Base-by-base conservation (phyloP, 2,329 filamentous ascomycete genomes). In the Colletotrichum truncatum region DNA sequence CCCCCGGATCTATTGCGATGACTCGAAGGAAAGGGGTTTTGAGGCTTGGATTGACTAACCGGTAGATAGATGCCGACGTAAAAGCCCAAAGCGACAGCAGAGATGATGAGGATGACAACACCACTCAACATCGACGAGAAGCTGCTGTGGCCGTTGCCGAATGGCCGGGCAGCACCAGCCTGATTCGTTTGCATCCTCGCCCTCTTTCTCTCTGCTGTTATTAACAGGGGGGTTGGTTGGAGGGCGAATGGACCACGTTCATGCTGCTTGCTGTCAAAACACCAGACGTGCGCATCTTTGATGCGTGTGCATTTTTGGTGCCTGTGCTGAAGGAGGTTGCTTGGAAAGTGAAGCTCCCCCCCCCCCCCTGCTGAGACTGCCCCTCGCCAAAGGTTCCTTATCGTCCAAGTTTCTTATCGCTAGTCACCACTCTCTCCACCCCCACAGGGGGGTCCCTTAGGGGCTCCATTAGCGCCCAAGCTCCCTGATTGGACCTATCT, bases 241-340 rank as follows among this genome's bases (percentile, higher is more conserved):
- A 26, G 28, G 26, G 14, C 14, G 34, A 28, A 34, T 41, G 43
- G 55, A n/a, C 34, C 55, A 52, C 23, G 55, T 65, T 62, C 62
- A 65, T 65, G 60, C 60, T 41, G 30, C 55, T 26, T 41, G 38
- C 56, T 32, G 56, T 61, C 62, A 55, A 62, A 65, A 62, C 62
- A 41, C 57, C 25, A 55, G 49, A 45, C 54, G 54, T 57, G 54
- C 54, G 54, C 52, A 45, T 34, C 39, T 23, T 45, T 6, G 38
- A 23, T 16, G 52, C 52, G 45, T 55, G 38, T 45, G 38, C 52
- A 12, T 43, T 21, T 14, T 30, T 23, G 18, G 39, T 21, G 18
- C 9, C 39, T 45, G 4, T 45, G 21, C 39, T 8, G n/a, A n/a
- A n/a, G n/a, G n/a, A n/a, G n/a, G n/a, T n/a, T n/a, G n/a, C n/a